Conservation (phyloP, 1,284 basidiomycete species). For the Volvariella surrecta region DNA sequence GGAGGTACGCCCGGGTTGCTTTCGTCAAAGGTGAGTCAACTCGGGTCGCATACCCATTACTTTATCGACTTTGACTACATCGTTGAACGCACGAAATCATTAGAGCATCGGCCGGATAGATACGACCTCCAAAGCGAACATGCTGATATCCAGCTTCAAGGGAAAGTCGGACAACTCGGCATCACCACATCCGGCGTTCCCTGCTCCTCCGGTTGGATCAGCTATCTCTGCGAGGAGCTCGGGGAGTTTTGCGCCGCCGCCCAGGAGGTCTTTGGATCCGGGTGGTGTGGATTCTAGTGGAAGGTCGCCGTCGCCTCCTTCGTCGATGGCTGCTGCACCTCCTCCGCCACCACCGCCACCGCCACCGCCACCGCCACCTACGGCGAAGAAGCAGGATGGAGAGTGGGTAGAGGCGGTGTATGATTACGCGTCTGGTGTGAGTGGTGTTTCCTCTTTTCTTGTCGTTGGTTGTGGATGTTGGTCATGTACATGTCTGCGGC, state of each 20-base stretch:
- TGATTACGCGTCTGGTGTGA: slow-evolving; percentile 59
- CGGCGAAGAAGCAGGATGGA: slow-evolving; percentile 40
- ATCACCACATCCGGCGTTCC: not conserved
- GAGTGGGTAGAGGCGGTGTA: slow-evolving; percentile 76
- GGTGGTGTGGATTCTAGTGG: not conserved
- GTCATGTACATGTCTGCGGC: too few species aligned
- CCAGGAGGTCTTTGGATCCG: slow-evolving; percentile 16
- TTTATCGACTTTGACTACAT: not conserved
- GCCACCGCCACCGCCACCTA: slow-evolving; percentile 16
- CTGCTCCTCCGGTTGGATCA: not conserved
- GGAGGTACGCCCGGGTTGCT: too few species aligned
- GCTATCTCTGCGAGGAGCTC: not conserved
- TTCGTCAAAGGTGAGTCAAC: too few species aligned
- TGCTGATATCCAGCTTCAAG: slow-evolving; percentile 14
- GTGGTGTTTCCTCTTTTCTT: slow-evolving; percentile 13
- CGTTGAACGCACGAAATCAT: slow-evolving; percentile 1
- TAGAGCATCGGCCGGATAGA: slow-evolving; percentile 56
- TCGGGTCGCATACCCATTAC: too few species aligned
- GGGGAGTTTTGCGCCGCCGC: slow-evolving; percentile 17
- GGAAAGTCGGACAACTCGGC: not conserved
- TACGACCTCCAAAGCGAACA: slow-evolving; percentile 40
- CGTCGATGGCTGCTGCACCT: slow-evolving; percentile 8
- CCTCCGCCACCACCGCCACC: slow-evolving; percentile 12
- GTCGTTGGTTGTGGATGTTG: not conserved
- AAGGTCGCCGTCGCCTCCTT: slow-evolving; percentile 11